phyloP scores from a whole-genome alignment of 2,329 filamentous ascomycete genomes.

The Nothopassalora personata region DNA sequence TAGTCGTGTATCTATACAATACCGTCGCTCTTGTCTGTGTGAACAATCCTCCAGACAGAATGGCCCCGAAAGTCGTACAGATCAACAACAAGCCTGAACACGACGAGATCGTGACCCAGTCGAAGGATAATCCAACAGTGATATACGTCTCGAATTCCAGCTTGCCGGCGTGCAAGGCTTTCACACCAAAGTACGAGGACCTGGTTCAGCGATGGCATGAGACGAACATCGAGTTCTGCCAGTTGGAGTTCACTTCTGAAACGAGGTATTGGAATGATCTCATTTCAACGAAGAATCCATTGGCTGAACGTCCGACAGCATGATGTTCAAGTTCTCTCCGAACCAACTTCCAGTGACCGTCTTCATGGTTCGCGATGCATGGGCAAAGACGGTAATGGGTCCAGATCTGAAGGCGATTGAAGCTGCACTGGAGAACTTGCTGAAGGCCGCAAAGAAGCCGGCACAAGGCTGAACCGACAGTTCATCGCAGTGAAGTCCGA shows the following conservation, averaged over 20 bases:
- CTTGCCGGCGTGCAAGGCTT: constrained; percentile 18
- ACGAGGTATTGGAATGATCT: neutral
- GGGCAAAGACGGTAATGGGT: constrained; percentile 21
- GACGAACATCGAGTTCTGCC: constrained; percentile 13
- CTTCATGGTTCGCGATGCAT: constrained; percentile 15
- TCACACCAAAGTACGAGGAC: constrained; percentile 13
- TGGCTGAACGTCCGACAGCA: neutral
- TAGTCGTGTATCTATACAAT: neutral
- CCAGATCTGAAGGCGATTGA: constrained; percentile 10
- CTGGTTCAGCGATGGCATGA: constrained; percentile 7
- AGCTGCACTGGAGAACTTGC: constrained; percentile 7
- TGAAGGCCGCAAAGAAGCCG: neutral
- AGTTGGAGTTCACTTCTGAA: constrained; percentile 13
- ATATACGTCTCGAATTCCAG: constrained; percentile 43
- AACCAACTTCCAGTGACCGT: constrained; percentile 22
- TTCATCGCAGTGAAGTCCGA: neutral
- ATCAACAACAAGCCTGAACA: constrained; percentile 15
- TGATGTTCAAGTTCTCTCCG: constrained; percentile 22
- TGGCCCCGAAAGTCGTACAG: constrained; percentile 8
- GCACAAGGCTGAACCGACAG: neutral
- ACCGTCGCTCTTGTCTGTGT: neutral
- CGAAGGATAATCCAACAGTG: constrained; percentile 24
- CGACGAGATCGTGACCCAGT: constrained; percentile 19
- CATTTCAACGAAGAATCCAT: neutral
- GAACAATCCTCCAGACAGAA: neutral